These are phyloP conservation scores for Verbascum thapsus DNA, from an alignment of 257 asterid species.

Conservation along the genomic window DNA sequence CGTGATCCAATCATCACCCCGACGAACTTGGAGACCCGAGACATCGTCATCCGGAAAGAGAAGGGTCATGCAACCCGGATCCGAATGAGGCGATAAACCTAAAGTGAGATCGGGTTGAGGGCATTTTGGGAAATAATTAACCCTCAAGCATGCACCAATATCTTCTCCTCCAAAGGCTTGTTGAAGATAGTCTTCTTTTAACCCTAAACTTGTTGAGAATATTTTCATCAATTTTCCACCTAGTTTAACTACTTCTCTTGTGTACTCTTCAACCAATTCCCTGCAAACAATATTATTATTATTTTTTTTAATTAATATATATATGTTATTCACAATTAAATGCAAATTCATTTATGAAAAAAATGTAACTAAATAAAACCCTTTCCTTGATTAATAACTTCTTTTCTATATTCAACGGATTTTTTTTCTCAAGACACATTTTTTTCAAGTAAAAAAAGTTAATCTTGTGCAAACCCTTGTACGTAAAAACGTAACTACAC, in stretches of 20 bases:
- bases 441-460: no score
- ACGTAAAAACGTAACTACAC: no score
- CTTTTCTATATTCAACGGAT: no score
- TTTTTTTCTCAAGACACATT: no score
- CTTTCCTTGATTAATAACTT: no score
- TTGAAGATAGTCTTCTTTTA: slow-evolving; percentile 52
- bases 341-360: no score
- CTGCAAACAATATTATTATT: slow-evolving; percentile 34
- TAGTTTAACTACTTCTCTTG: slow-evolving; percentile 54
- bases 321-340: not conserved
- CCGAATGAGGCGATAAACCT: slow-evolving; percentile 87
- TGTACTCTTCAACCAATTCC: slow-evolving; percentile 56
- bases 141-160: slow-evolving; percentile 71
- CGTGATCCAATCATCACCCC: slow-evolving; percentile 56
- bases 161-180: slow-evolving; percentile 73
- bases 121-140: slow-evolving; percentile 88
- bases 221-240: slow-evolving; percentile 57
- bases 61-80: slow-evolving; percentile 88
- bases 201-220: slow-evolving; percentile 64
- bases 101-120: slow-evolving; percentile 91
- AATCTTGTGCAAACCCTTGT: no score
- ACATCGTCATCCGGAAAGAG: slow-evolving; percentile 77
- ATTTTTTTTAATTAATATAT: no score
- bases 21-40: slow-evolving; percentile 86
- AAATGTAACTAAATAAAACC: no score